phyloP scores from a whole-genome alignment of 495 filamentous ascomycete species.

The Paragyromitra xinjiangensis region DNA sequence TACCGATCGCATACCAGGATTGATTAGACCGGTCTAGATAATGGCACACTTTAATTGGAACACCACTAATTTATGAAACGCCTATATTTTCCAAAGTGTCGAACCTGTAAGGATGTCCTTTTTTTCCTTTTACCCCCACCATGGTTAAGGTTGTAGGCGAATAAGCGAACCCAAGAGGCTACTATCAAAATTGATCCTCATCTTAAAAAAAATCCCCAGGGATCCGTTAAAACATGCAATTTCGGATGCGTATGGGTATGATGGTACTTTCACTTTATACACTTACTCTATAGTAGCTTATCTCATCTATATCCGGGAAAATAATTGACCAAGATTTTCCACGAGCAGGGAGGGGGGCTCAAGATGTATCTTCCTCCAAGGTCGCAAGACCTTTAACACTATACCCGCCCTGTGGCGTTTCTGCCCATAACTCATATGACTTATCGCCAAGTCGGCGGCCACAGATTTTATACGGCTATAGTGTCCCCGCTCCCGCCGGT shows the following conservation, averaged over 20 bases:
- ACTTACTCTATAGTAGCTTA: slow-evolving; percentile 3
- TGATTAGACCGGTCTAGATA: background rate
- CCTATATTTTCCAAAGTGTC: background rate
- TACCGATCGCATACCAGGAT: background rate
- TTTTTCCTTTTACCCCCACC: slow-evolving; percentile 4
- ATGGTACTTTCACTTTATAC: background rate
- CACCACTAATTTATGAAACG: background rate
- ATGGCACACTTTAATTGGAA: background rate
- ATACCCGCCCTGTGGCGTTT: slow-evolving; percentile 55
- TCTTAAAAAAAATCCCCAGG: slow-evolving; percentile 19
- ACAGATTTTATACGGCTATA: slow-evolving; percentile 55
- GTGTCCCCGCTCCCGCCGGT: slow-evolving; percentile 10
- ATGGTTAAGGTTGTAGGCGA: background rate
- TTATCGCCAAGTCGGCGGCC: slow-evolving; percentile 46
- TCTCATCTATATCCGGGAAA: slow-evolving; percentile 5
- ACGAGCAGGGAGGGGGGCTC: background rate
- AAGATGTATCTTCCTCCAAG: slow-evolving; percentile 50
- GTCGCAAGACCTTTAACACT: slow-evolving; percentile 53
- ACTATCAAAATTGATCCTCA: slow-evolving; percentile 25
- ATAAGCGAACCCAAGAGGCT: slow-evolving; percentile 21
- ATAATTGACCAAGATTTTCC: background rate
- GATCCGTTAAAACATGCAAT: slow-evolving; percentile 14
- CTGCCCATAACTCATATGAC: slow-evolving; percentile 56
- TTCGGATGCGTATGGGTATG: slow-evolving; percentile 21
- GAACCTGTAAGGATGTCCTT: background rate